Percentiles rank a stretch among this genome's conserved stretches.
Evolutionary conservation across 352 stramenopile species (phyloP).

Genomic region (Phytophthora pisi): DNA sequence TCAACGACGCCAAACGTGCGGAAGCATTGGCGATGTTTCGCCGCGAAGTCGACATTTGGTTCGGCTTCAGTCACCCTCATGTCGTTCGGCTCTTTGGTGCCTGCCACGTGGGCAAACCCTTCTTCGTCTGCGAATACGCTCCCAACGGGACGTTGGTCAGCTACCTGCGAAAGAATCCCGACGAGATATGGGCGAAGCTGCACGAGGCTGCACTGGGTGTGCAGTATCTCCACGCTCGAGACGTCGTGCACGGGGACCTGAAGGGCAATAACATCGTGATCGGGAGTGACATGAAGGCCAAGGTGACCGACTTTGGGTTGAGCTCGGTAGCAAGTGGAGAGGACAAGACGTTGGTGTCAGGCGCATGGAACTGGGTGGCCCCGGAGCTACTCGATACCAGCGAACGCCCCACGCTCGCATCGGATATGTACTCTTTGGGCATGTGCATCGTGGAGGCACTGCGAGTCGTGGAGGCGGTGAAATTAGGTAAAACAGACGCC

Average conservation of each 20-base stretch:
- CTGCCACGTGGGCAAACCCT: constrained; percentile 20
- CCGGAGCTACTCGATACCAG: too few species aligned
- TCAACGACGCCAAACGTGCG: neutral
- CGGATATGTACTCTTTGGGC: too few species aligned
- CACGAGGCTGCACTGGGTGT: constrained; percentile 11
- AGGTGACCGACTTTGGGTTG: too few species aligned
- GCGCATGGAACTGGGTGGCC: too few species aligned
- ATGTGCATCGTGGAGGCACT: too few species aligned
- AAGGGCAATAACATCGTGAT: constrained; percentile 23
- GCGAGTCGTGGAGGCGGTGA: too few species aligned
- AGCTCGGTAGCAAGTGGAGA: too few species aligned
- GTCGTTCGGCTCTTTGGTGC: constrained; percentile 29
- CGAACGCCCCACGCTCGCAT: too few species aligned
- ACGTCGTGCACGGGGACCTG: constrained; percentile 12
- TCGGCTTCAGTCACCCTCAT: constrained; percentile 23
- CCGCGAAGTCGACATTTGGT: constrained; percentile 29
- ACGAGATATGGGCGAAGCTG: constrained; percentile 13
- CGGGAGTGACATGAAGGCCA: too few species aligned
- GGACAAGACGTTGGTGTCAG: too few species aligned
- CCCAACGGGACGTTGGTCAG: constrained; percentile 24
- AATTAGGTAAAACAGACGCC: too few species aligned
- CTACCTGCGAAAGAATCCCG: constrained; percentile 14
- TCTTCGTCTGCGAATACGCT: constrained; percentile 29
- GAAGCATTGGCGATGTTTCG: constrained; percentile 19
- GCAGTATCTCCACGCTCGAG: constrained; percentile 9